Evolutionary conservation across 2,329 filamentous ascomycete species (phyloP).

Genomic region (Cyphellophora europaea): DNA sequence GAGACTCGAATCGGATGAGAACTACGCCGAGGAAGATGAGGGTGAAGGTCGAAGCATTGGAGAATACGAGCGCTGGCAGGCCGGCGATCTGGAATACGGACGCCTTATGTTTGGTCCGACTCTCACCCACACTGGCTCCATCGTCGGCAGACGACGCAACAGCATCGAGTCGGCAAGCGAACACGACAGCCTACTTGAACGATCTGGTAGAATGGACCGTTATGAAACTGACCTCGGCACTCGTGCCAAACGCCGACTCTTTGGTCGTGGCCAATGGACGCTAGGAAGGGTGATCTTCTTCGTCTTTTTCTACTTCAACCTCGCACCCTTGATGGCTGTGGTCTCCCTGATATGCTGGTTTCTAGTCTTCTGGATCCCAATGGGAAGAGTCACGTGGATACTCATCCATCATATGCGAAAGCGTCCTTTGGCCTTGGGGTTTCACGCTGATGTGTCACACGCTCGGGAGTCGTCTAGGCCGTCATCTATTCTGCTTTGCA

Average conservation of each 20-base stretch:
- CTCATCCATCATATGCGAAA: constrained; percentile 85
- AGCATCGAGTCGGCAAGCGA: constrained; percentile 86
- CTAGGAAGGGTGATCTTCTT: constrained; percentile 93
- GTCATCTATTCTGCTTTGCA: constrained; percentile 86
- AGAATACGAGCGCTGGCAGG: constrained; percentile 99
- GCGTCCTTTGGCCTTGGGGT: constrained; percentile 85
- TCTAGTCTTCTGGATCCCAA: constrained; percentile 93
- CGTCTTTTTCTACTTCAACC: constrained; percentile 85
- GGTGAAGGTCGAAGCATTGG: constrained; percentile 94
- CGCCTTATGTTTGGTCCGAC: constrained; percentile 88
- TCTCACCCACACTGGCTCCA: constrained; percentile 52
- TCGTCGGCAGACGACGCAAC: constrained; percentile 75
- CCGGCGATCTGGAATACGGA: constrained; percentile 89
- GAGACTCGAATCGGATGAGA: constrained; percentile 84
- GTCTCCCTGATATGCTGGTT: constrained; percentile 91
- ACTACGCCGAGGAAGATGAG: constrained; percentile 87
- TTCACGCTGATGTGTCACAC: constrained; percentile 75
- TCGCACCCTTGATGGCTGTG: constrained; percentile 75
- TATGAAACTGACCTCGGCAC: constrained; percentile 27
- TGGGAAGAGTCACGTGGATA: constrained; percentile 89
- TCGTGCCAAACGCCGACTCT: constrained; percentile 69
- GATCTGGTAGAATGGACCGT: constrained; percentile 44
- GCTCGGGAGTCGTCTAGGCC: constrained; percentile 62
- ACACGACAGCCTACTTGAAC: constrained; percentile 78
- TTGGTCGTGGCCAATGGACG: constrained; percentile 94